Evolutionary conservation across 345 rosid genomes (phyloP).

Genomic region (Gossypium mustelinum): DNA sequence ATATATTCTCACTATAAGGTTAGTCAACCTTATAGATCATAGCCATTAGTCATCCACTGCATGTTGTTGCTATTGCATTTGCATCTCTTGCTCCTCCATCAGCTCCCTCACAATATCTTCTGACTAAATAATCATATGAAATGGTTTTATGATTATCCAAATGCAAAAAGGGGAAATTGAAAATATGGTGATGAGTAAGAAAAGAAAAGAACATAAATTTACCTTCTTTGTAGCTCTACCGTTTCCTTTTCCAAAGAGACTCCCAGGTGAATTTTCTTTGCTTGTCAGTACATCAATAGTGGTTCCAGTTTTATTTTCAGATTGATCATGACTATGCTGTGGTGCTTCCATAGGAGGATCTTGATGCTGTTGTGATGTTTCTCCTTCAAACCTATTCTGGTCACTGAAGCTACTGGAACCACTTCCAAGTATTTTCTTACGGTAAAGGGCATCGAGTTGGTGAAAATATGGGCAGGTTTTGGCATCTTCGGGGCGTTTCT

Average conservation of each 20-base stretch:
- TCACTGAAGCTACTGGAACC: conserved; percentile 20
- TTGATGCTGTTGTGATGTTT: conserved; percentile 17
- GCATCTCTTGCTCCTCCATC: conserved; percentile 35
- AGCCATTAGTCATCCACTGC: conserved; percentile 42
- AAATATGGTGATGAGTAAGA: not conserved
- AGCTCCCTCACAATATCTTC: conserved; percentile 72
- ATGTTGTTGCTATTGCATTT: conserved; percentile 22
- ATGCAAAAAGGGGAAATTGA: not conserved
- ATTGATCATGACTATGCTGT: conserved; percentile 10
- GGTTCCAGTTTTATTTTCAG: conserved; percentile 20
- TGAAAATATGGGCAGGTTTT: conserved; percentile 90
- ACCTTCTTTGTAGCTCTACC: conserved; percentile 43
- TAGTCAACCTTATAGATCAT: conserved; percentile 39
- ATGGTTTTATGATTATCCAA: not conserved
- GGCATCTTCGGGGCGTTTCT: conserved; percentile 78
- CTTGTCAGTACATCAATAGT: conserved; percentile 20
- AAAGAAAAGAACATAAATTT: conserved; percentile 13
- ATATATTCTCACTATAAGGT: conserved; percentile 30
- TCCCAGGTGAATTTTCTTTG: not conserved
- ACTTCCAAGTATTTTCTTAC: conserved; percentile 45
- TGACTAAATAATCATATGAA: conserved; percentile 49
- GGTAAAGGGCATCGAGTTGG: conserved; percentile 69
- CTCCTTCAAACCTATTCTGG: conserved; percentile 22
- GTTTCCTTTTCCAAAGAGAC: conserved; percentile 32
- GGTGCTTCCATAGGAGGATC: conserved; percentile 14